phyloP scores from a whole-genome alignment of 2,329 filamentous ascomycete species.

The Zopfia rhizophila region DNA sequence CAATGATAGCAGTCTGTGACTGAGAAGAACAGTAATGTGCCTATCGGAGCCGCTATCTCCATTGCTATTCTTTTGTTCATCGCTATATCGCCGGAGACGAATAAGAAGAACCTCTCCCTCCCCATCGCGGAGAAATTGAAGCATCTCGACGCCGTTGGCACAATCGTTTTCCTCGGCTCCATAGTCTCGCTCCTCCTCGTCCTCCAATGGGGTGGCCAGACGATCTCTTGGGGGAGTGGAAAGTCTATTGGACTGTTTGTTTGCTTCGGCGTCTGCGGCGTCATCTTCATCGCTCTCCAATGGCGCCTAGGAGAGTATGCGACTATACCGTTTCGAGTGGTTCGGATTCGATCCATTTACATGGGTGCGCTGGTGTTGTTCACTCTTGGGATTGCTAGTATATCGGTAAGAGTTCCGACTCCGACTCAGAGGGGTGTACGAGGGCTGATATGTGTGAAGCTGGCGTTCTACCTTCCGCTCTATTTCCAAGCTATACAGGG shows the following conservation, averaged over 20 bases:
- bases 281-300: constrained; percentile 53
- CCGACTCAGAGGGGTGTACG: too few relatives aligned
- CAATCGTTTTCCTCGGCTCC: constrained; percentile 50
- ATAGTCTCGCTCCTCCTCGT: constrained; percentile 56
- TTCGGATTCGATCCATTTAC: constrained; percentile 29
- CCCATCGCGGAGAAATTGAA: constrained; percentile 44
- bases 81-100: neutral
- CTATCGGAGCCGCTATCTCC: constrained; percentile 10
- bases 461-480: constrained; percentile 17
- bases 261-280: constrained; percentile 56
- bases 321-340: constrained; percentile 36
- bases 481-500: constrained; percentile 20
- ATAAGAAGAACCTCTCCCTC: constrained; percentile 23
- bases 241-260: constrained; percentile 61
- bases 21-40: constrained; percentile 17
- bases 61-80: constrained; percentile 8
- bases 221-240: constrained; percentile 56
- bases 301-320: constrained; percentile 37
- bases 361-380: constrained; percentile 33
- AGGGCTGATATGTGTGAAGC: too few relatives aligned
- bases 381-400: constrained; percentile 28
- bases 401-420: constrained; percentile 10
- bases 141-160: constrained; percentile 58
- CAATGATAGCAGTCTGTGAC: neutral
- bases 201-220: constrained; percentile 57